Evolutionary conservation across 441 rosid genomes (phyloP), one percentile per base, ranked within the genome.

Genomic region (Eruca vesicaria): DNA sequence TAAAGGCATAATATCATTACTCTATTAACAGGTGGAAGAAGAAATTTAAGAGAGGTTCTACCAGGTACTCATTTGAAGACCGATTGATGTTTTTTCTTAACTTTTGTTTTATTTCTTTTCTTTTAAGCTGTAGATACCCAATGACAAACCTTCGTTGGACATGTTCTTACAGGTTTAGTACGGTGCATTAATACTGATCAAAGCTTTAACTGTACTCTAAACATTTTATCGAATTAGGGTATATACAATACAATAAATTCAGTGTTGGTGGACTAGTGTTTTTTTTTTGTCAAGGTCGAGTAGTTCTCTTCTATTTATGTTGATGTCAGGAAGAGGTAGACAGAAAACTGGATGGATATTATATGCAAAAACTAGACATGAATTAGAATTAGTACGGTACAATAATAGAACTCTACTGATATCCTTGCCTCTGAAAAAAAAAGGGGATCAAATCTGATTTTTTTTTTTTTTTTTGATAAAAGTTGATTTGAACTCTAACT

Each of bases 291-390:
- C 5, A 28, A 28, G 43, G 18, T 66, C 18, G 41, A 31, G 23
- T 10, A 4, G 9, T 29, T 29, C 32, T 29, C 32, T 16, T 69
- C 41, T 69, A 19, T 9, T 9, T 20, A 45, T 43, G 32, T 45
- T 20, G 21, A 63, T 57, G 29, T 35, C 69, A 72, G 38, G 52
- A 72, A 63, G 52, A 50, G 69, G 7, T 9, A 21, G 16, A 52
- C 6, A 52, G 26, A 63, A 63, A 72, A 72, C 10, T 19, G 23
- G 5, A 69, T 38, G 45, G 45, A 38, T 38, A 38, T 10, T 23
- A 69, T 23, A 2, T 15, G 36, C 36, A 23, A 56, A 35, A 69
- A 23, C 38, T 36, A 56, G 20, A 35, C 45, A 59, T 20, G 0
- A 15, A 5, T n/a, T 45, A 7, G 36, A 50, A 48, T 20, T 20